A percentile compares a stretch with the other conserved stretches of the same genome.
phyloP scores from a whole-genome alignment of 2,329 filamentous ascomycete genomes.

The Diaporthe sp. region DNA sequence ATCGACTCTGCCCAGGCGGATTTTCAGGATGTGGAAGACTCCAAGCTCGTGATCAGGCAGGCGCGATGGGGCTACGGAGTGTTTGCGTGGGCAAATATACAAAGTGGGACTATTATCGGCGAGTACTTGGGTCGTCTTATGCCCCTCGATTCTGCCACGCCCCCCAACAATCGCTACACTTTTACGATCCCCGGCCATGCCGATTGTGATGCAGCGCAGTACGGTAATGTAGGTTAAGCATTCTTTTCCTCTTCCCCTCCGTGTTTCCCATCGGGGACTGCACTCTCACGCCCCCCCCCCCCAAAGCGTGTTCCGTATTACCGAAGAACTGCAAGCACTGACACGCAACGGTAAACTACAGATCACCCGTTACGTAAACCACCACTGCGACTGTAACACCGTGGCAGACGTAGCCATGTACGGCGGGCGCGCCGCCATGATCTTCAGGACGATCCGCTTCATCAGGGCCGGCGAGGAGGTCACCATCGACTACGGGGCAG shows the following conservation, averaged over 20 bases:
- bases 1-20: background rate
- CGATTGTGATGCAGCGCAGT: background rate
- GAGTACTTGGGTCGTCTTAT: constrained; percentile 30
- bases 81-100: constrained; percentile 18
- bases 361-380: constrained; percentile 24
- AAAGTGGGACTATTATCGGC: background rate
- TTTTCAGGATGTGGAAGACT: background rate
- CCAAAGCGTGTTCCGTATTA: too few species aligned
- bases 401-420: background rate
- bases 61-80: constrained; percentile 20
- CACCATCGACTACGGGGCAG: constrained; percentile 7
- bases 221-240: constrained; percentile 5
- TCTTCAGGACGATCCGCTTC: constrained; percentile 12
- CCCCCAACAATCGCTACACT: background rate
- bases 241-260: too few species aligned
- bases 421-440: constrained; percentile 18
- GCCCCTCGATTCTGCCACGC: background rate
- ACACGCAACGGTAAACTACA: background rate
- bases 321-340: background rate
- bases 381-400: constrained; percentile 30
- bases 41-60: background rate
- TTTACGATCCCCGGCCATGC: background rate
- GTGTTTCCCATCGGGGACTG: background rate
- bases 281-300: too few species aligned
- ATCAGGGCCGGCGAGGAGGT: constrained; percentile 26